Evolutionary conservation across 768 basidiomycete genomes (phyloP), one percentile per base, ranked within the genome.

Genomic region (Pleurotus cornucopiae): DNA sequence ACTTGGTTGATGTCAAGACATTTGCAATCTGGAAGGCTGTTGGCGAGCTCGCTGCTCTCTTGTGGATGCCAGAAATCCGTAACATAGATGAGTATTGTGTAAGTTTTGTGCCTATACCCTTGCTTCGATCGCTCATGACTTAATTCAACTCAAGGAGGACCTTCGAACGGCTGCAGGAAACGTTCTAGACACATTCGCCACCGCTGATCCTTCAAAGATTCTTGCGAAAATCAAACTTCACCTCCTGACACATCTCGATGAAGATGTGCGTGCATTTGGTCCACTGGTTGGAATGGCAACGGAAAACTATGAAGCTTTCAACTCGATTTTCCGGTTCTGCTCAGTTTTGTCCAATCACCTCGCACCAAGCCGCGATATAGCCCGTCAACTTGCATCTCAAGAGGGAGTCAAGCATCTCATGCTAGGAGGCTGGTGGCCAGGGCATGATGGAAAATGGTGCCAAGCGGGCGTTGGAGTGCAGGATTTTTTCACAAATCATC

Each of bases 281-380:
- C 73, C 73, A n/a, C 46, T 67, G 0, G 59, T 75, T n/a, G 61
- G 71, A 0, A 59, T 67, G 37, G 63, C 71, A 26, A 71, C 71
- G 0, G 72, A 76, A 39, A 53, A 56, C 0, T 76, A 68, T 58
- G 77, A 79, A 57, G 68, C 65, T 47, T 80, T 67, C 58, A 78
- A 80, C 61, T 69, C 68, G 5, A 62, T 80, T 6, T 77, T 78
- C 48, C 64, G 73, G 0, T 57, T 64, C 13, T 75, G 73, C 45
- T 76, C 71, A 2, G 64, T 79, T 23, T 61, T 69, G 21, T 71
- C 69, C 7, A 80, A 80, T 52, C 77, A 75, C 30, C 70, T 68
- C 13, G 71, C 76, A 0, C 76, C 77, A 7, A 76, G 78, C 41
- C 71, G 71, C 1, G 71, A 74, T 51, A 73, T 77, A 47, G 75